Evolutionary conservation across 768 basidiomycete species (phyloP).

Genomic region (Leucosporidium yakuticum): DNA sequence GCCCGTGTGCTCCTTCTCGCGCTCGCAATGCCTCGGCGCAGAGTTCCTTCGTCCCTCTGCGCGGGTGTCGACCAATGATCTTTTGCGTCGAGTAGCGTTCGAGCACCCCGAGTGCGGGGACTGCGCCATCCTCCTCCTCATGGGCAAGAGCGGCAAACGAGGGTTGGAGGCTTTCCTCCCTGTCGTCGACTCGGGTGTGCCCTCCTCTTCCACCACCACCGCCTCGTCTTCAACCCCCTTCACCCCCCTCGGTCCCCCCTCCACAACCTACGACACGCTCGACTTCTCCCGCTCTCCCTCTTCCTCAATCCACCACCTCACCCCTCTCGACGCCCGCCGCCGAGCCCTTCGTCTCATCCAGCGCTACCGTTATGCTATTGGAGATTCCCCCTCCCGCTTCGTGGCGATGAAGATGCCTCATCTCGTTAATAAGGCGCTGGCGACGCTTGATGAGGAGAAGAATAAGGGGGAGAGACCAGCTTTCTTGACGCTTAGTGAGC

Average conservation of each 20-base stretch:
- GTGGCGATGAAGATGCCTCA: constrained; percentile 42
- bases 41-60: constrained; percentile 9
- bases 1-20: constrained; percentile 28
- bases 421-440: constrained; percentile 35
- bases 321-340: constrained; percentile 46
- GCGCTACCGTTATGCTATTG: constrained; percentile 26
- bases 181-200: too few relatives aligned
- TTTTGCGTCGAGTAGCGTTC: constrained; percentile 45
- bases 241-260: background rate
- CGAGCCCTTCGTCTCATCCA: constrained; percentile 15
- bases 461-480: too few relatives aligned
- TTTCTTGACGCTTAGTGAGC: too few relatives aligned
- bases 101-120: constrained; percentile 45
- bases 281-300: background rate
- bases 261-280: background rate
- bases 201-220: background rate
- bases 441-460: constrained; percentile 43
- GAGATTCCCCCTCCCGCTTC: constrained; percentile 38
- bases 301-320: background rate
- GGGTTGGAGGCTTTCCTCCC: constrained; percentile 47
- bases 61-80: constrained; percentile 35
- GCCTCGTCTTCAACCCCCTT: background rate
- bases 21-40: constrained; percentile 36
- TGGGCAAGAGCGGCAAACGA: constrained; percentile 40
- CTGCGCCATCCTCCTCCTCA: constrained; percentile 43